A percentile compares a stretch with the other conserved stretches of the same genome.
phyloP scores from a whole-genome alignment of 768 basidiomycete genomes.

The Panus rudis region DNA sequence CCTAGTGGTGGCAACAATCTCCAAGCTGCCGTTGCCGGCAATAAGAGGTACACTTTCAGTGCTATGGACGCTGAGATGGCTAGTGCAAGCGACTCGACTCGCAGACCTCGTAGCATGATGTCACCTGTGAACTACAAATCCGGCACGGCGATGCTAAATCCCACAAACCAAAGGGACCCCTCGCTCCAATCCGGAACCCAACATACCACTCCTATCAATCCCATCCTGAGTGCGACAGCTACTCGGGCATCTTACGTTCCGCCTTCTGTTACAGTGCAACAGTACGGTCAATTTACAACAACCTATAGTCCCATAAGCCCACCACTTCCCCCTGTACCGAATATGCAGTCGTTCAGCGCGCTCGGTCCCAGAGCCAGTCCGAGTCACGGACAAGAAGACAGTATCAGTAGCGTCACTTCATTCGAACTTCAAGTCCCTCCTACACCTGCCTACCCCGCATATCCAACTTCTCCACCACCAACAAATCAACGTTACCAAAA shows the following conservation, averaged over 20 bases:
- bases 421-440: conserved; percentile 11
- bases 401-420: conserved; percentile 12
- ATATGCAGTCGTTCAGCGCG: conserved; percentile 2
- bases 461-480: conserved; percentile 42
- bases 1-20: conserved; percentile 26
- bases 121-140: conserved; percentile 24
- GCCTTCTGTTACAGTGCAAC: conserved; percentile 30
- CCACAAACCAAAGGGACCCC: conserved; percentile 18
- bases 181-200: conserved; percentile 9
- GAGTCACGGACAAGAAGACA: conserved; percentile 13
- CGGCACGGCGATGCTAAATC: conserved; percentile 24
- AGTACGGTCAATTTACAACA: conserved; percentile 40
- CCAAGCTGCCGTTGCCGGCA: conserved; percentile 38
- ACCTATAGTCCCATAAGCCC: conserved; percentile 39
- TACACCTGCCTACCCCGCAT: conserved; percentile 50
- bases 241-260: conserved; percentile 21
- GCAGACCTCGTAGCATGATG: neutral
- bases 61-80: conserved; percentile 26
- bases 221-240: conserved; percentile 2
- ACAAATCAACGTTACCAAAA: conserved; percentile 43
- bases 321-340: conserved; percentile 11
- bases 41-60: conserved; percentile 49
- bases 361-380: too few species aligned
- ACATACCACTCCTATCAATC: conserved; percentile 7
- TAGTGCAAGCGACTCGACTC: conserved; percentile 21